A percentile compares a stretch with the other conserved stretches of the same genome.
phyloP scores from a whole-genome alignment of 768 basidiomycete species.

The Leccinum rimulosum region DNA sequence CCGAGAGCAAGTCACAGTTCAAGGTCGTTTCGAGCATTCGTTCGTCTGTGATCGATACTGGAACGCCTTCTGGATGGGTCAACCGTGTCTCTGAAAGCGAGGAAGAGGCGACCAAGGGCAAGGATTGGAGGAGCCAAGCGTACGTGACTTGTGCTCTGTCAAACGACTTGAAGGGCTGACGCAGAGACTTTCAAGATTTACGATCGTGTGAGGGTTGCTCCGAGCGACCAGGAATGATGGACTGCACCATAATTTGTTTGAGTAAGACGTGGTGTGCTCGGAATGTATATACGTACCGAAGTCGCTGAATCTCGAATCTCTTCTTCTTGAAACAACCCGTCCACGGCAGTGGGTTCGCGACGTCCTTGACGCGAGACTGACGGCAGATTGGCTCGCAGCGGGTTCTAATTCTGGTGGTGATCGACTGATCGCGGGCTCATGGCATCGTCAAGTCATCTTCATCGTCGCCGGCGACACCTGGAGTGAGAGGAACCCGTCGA shows the following conservation, averaged over 20 bases:
- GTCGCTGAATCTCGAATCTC: neutral
- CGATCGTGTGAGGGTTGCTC: constrained; percentile 2
- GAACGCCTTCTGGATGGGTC: constrained; percentile 72
- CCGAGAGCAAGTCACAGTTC: constrained; percentile 63
- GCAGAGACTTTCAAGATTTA: constrained; percentile 9
- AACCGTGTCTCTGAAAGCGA: constrained; percentile 48
- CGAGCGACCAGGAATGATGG: neutral
- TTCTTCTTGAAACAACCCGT: neutral
- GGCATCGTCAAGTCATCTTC: too few relatives aligned
- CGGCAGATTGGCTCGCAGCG: too few relatives aligned
- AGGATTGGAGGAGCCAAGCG: constrained; percentile 56
- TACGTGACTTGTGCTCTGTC: constrained; percentile 24
- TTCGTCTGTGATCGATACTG: constrained; percentile 62
- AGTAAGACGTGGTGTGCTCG: neutral
- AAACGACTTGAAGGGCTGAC: constrained; percentile 1
- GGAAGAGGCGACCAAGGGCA: constrained; percentile 41
- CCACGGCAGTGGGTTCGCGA: too few relatives aligned
- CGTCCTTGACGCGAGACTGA: too few relatives aligned
- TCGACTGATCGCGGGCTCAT: too few relatives aligned
- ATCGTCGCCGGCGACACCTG: too few relatives aligned
- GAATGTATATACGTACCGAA: neutral
- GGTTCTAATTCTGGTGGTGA: too few relatives aligned
- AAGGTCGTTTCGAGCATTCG: constrained; percentile 75
- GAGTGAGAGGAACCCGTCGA: too few relatives aligned
- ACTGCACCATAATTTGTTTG: neutral